phyloP scores from a whole-genome alignment of 805 yeast genomes.

The Monosporozyma unispora region DNA sequence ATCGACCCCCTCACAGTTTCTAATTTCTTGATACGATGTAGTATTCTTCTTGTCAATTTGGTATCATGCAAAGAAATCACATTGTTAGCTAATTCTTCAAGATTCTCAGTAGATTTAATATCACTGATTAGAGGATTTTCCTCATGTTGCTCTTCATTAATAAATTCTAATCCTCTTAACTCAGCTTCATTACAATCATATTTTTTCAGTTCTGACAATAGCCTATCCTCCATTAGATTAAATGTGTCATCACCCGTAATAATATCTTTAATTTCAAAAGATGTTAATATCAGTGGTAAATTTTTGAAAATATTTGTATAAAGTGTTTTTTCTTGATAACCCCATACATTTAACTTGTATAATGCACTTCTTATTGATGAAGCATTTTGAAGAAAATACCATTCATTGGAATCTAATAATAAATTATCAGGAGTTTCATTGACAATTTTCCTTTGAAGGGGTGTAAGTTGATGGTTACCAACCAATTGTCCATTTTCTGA shows the following conservation, averaged over 20 bases:
- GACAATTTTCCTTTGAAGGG: slow-evolving; percentile 46
- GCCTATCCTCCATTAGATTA: slow-evolving; percentile 35
- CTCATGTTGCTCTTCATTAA: background rate
- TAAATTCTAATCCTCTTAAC: background rate
- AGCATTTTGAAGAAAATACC: slow-evolving; percentile 61
- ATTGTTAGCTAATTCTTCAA: slow-evolving; percentile 2
- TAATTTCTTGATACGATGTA: slow-evolving; percentile 16
- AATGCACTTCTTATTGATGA: slow-evolving; percentile 46
- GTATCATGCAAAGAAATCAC: slow-evolving; percentile 6
- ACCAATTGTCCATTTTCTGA: slow-evolving; percentile 12
- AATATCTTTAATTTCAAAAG: slow-evolving; percentile 51
- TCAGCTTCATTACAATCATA: slow-evolving; percentile 12
- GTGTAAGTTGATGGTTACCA: slow-evolving; percentile 10
- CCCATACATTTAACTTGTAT: slow-evolving; percentile 62
- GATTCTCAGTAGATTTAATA: slow-evolving; percentile 7
- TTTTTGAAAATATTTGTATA: slow-evolving; percentile 37
- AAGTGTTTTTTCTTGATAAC: slow-evolving; percentile 53
- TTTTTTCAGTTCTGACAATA: slow-evolving; percentile 34
- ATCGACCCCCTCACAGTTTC: slow-evolving; percentile 24
- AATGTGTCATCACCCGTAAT: slow-evolving; percentile 39
- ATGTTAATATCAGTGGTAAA: slow-evolving; percentile 12
- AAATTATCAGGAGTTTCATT: slow-evolving; percentile 57
- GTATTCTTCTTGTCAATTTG: slow-evolving; percentile 12
- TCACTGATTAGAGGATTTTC: background rate
- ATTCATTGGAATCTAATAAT: slow-evolving; percentile 38